Evolutionary conservation across 176 grass and related monocot species (phyloP).

Genomic region (Zoysia pacifica): DNA sequence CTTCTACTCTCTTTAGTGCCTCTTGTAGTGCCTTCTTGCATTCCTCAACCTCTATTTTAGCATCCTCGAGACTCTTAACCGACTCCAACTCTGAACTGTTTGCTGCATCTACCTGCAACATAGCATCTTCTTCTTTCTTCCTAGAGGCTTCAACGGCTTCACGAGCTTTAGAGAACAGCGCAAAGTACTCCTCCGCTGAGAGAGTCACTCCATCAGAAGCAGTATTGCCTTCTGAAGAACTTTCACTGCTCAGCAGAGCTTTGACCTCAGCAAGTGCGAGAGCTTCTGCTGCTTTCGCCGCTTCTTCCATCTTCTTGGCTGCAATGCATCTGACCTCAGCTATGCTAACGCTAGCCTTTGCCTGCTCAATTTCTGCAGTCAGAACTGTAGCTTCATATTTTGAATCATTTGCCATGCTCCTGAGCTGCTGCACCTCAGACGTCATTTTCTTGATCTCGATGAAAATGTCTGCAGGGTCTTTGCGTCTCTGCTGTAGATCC

Average conservation of each 20-base stretch:
- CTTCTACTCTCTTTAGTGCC: conserved; percentile 71
- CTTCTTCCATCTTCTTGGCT: conserved; percentile 92
- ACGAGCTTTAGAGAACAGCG: conserved; percentile 55
- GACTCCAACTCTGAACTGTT: conserved; percentile 53
- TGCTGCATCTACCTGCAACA: conserved; percentile 59
- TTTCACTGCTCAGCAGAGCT: conserved; percentile 63
- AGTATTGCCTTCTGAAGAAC: conserved; percentile 33
- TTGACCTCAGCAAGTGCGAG: conserved; percentile 81
- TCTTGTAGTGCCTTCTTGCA: conserved; percentile 68
- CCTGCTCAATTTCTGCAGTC: conserved; percentile 72
- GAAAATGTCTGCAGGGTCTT: conserved; percentile 50
- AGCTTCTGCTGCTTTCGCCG: conserved; percentile 72
- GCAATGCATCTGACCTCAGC: conserved; percentile 69
- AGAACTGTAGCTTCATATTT: conserved; percentile 57
- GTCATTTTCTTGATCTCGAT: conserved; percentile 72
- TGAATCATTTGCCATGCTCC: conserved; percentile 63
- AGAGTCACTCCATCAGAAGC: conserved; percentile 54
- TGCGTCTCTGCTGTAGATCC: conserved; percentile 48
- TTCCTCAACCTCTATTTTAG: conserved; percentile 64
- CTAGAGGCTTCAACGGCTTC: conserved; percentile 63
- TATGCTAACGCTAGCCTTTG: conserved; percentile 66
- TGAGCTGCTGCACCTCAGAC: conserved; percentile 64
- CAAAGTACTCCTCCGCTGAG: conserved; percentile 66
- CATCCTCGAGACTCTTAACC: conserved; percentile 62
- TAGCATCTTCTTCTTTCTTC: conserved; percentile 63